Conservation (phyloP, 2,329 filamentous ascomycete species). For the Pseudogymnoascus sp. region DNA sequence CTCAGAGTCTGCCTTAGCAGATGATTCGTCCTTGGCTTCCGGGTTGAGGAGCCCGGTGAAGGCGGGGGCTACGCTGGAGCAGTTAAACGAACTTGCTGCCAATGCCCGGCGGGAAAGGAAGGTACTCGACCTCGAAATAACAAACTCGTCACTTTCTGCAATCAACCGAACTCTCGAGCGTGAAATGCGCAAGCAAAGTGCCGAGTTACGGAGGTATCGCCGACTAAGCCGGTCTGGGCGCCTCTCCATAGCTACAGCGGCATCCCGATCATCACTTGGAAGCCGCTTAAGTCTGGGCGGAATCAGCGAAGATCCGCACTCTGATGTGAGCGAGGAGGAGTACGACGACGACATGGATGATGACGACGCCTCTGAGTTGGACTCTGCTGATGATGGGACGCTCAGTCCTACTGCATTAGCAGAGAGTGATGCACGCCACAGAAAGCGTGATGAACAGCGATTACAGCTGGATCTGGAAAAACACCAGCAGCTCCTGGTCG, state of each 20-base stretch:
- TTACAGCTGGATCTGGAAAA: slow-evolving; percentile 79
- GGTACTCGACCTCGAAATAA: slow-evolving; percentile 92
- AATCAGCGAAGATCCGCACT: slow-evolving; percentile 28
- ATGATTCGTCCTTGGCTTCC: background rate
- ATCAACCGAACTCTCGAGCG: slow-evolving; percentile 92
- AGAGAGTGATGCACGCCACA: slow-evolving; percentile 43
- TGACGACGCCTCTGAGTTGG: slow-evolving; percentile 45
- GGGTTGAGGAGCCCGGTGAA: slow-evolving; percentile 46
- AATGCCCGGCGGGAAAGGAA: slow-evolving; percentile 88
- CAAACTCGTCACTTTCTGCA: slow-evolving; percentile 86
- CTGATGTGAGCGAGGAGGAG: slow-evolving; percentile 44
- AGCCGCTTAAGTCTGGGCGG: slow-evolving; percentile 34
- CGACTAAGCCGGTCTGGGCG: slow-evolving; percentile 77
- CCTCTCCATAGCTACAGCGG: slow-evolving; percentile 51
- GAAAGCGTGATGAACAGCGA: slow-evolving; percentile 71
- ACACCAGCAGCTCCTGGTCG: slow-evolving; percentile 79
- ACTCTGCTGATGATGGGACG: slow-evolving; percentile 24
- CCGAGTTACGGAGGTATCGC: slow-evolving; percentile 76
- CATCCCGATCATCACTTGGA: slow-evolving; percentile 38
- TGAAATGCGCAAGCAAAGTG: slow-evolving; percentile 83
- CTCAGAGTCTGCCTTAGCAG: background rate
- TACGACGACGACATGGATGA: slow-evolving; percentile 38
- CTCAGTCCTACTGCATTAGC: slow-evolving; percentile 36
- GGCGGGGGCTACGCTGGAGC: slow-evolving; percentile 45
- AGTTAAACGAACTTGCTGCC: slow-evolving; percentile 69